Evolutionary conservation across 768 basidiomycete species (phyloP).

Genomic region (Lentinula edodes): DNA sequence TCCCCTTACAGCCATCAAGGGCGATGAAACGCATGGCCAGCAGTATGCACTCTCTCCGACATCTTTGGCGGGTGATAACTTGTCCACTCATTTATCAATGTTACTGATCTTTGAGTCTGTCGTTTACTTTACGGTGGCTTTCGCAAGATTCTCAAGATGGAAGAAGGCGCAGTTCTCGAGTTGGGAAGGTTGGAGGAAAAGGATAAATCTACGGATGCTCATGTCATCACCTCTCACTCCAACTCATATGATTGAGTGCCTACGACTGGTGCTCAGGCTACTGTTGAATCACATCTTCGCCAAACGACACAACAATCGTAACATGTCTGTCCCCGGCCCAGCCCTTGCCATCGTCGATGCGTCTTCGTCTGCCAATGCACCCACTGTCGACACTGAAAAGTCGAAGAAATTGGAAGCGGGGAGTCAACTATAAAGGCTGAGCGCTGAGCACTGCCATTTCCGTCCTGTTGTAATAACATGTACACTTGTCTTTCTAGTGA

Average conservation of each 20-base stretch:
- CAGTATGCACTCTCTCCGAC: slow-evolving; percentile 53
- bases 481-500: too few relatives aligned
- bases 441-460: too few relatives aligned
- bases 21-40: slow-evolving; percentile 38
- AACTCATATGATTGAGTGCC: slow-evolving; percentile 8
- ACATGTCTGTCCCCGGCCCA: slow-evolving; percentile 59
- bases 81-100: slow-evolving; percentile 28
- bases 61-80: slow-evolving; percentile 26
- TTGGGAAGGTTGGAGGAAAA: slow-evolving; percentile 58
- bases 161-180: slow-evolving; percentile 79
- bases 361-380: slow-evolving; percentile 31
- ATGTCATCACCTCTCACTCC: slow-evolving; percentile 10
- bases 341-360: slow-evolving; percentile 77
- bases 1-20: slow-evolving; percentile 47
- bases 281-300: slow-evolving; percentile 60
- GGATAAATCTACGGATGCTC: slow-evolving; percentile 17
- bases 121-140: slow-evolving; percentile 86
- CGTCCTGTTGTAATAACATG: too few relatives aligned
- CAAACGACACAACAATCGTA: slow-evolving; percentile 38
- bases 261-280: slow-evolving; percentile 8
- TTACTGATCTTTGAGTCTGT: slow-evolving; percentile 58
- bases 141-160: slow-evolving; percentile 63
- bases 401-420: slow-evolving; percentile 41
- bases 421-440: too few relatives aligned
- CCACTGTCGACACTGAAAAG: slow-evolving; percentile 33